A percentile compares a stretch with the other conserved stretches of the same genome.
These are phyloP conservation scores for Lycium ferocissimum DNA, from an alignment of 257 asterid species.

Conservation along the genomic window DNA sequence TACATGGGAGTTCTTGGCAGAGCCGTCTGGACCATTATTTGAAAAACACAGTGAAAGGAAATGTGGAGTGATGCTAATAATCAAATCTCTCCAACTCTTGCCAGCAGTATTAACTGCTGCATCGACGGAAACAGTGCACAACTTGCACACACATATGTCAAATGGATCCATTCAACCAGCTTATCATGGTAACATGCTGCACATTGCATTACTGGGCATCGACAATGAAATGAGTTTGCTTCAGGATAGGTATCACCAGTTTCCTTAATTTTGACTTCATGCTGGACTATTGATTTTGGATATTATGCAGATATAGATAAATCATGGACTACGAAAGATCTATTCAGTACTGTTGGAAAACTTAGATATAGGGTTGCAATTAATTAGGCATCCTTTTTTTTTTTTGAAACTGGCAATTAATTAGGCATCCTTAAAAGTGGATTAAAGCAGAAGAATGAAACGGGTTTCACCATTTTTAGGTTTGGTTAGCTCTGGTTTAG, in stretches of 20 bases:
- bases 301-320: no score
- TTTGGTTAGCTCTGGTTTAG: no score
- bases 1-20: constrained; percentile 92
- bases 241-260: constrained; percentile 75
- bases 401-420: no score
- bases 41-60: constrained; percentile 67
- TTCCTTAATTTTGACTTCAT: no score
- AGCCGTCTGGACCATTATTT: constrained; percentile 46
- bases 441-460: no score
- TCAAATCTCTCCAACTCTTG: constrained; percentile 88
- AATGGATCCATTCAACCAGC: constrained; percentile 26
- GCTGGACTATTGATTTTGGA: no score
- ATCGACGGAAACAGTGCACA: constrained; percentile 76
- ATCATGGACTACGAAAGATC: no score
- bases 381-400: no score
- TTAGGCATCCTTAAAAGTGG: no score
- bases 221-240: constrained; percentile 95
- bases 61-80: constrained; percentile 98
- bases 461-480: no score
- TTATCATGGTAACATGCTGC: constrained; percentile 85
- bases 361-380: no score
- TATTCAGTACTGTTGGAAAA: no score
- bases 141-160: constrained; percentile 46
- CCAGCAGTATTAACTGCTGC: constrained; percentile 85
- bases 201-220: constrained; percentile 92